These are phyloP conservation scores for Filobasidium uniguttulatum DNA, from an alignment of 1,284 basidiomycete species.

Conservation along the genomic window DNA sequence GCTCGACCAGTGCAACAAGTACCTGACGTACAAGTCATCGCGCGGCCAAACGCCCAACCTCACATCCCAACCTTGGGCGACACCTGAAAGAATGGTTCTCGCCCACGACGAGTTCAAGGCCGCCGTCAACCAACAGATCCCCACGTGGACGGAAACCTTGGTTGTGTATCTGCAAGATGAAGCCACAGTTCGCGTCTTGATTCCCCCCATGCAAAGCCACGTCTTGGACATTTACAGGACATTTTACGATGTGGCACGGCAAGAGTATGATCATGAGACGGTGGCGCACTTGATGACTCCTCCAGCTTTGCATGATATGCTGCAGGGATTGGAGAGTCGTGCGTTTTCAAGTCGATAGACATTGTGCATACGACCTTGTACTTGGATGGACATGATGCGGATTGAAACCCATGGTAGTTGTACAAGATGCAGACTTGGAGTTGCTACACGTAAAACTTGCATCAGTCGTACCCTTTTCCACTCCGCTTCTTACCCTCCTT, in stretches of 20 bases:
- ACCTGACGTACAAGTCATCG: constrained; percentile 21
- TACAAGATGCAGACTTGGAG: not conserved
- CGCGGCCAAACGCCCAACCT: constrained; percentile 29
- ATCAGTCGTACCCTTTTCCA: constrained; percentile 71
- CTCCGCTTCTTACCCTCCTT: constrained; percentile 73
- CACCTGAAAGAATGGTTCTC: constrained; percentile 33
- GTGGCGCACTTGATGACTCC: constrained; percentile 8
- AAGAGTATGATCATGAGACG: constrained; percentile 31
- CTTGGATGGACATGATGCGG: not conserved
- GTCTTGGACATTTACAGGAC: constrained; percentile 57
- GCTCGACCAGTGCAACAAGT: constrained; percentile 42
- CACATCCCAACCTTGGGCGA: constrained; percentile 42
- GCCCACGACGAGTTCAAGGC: constrained; percentile 46
- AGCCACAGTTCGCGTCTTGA: constrained; percentile 57
- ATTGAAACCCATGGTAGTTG: not conserved
- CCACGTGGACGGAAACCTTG: constrained; percentile 19
- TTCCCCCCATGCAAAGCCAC: constrained; percentile 55
- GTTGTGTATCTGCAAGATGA: constrained; percentile 64
- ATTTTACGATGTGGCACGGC: constrained; percentile 46
- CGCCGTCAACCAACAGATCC: constrained; percentile 23
- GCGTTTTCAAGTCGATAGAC: not conserved
- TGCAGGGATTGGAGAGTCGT: constrained; percentile 7
- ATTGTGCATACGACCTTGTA: not conserved
- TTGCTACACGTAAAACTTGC: not conserved
- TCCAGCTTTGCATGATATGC: constrained; percentile 7